These are phyloP conservation scores for Paspalum vaginatum DNA, from an alignment of 176 grass and related monocot species.

Conservation along the genomic window DNA sequence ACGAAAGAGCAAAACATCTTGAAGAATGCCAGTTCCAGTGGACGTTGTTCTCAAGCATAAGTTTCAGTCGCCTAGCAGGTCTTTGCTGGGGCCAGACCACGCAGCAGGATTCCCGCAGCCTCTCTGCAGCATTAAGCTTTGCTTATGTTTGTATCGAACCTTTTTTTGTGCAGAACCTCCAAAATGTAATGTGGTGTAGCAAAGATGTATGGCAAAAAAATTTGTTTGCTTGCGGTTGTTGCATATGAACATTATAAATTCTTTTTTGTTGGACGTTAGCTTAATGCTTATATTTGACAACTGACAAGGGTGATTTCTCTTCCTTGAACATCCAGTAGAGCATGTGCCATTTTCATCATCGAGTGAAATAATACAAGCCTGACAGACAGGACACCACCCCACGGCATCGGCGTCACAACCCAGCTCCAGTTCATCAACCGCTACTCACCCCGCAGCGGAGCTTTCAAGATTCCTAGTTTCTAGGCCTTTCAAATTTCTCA, in stretches of 20 bases:
- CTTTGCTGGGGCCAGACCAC: background rate
- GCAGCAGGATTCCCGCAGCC: background rate
- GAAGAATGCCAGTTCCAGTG: background rate
- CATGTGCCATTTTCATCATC: too few species aligned
- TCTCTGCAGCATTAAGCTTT: background rate
- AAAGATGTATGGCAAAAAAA: background rate
- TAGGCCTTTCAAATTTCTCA: too few species aligned
- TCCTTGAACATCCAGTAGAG: too few species aligned
- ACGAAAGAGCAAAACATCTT: background rate
- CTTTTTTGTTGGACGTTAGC: background rate
- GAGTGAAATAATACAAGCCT: too few species aligned
- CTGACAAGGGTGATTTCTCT: background rate
- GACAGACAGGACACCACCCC: too few species aligned
- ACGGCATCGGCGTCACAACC: too few species aligned
- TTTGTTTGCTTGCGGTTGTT: background rate
- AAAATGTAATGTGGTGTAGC: conserved; percentile 20
- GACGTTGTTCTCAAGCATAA: background rate
- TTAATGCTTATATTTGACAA: background rate
- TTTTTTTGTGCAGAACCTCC: background rate
- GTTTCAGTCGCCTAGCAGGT: background rate
- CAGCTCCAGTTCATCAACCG: too few species aligned
- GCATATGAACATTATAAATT: background rate
- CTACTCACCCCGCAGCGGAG: too few species aligned
- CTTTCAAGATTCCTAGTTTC: too few species aligned
- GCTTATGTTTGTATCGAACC: conserved; percentile 26